Evolutionary conservation across 2,329 filamentous ascomycete genomes (phyloP).

Genomic region (Blumeriella jaapii): DNA sequence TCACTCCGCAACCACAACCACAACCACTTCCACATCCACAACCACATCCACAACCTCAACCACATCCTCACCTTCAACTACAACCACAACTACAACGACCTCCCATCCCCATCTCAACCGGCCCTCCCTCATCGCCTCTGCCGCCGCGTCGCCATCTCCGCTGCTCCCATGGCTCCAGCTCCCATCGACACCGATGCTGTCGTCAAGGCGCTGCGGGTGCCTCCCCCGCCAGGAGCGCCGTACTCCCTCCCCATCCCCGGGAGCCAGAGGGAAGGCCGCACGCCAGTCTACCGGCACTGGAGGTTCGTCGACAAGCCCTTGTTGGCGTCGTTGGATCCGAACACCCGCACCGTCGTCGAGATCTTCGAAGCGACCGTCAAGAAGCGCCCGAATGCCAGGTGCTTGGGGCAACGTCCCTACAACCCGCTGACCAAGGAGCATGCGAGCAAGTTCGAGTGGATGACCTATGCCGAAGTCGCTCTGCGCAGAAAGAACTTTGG

Average conservation of each 20-base stretch:
- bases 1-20: no score
- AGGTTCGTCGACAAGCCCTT: conserved; percentile 59
- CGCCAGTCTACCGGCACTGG: conserved; percentile 74
- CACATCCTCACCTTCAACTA: neutral
- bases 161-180: conserved; percentile 18
- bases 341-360: conserved; percentile 64
- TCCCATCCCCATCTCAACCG: neutral
- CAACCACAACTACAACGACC: no score
- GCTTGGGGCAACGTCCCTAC: conserved; percentile 73
- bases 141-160: neutral
- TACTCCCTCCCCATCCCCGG: conserved; percentile 71
- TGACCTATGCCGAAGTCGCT: conserved; percentile 70
- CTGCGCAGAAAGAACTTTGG: conserved; percentile 74
- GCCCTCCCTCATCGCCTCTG: neutral
- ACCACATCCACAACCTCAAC: neutral
- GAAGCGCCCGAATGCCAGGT: conserved; percentile 54
- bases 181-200: conserved; percentile 19
- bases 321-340: conserved; percentile 60
- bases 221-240: conserved; percentile 34
- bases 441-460: conserved; percentile 61
- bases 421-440: conserved; percentile 62
- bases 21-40: no score
- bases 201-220: conserved; percentile 14
- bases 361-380: conserved; percentile 61
- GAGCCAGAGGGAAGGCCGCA: conserved; percentile 60